These are phyloP conservation scores for Poa annua DNA, from an alignment of 176 grass and related monocot species.

Conservation along the genomic window DNA sequence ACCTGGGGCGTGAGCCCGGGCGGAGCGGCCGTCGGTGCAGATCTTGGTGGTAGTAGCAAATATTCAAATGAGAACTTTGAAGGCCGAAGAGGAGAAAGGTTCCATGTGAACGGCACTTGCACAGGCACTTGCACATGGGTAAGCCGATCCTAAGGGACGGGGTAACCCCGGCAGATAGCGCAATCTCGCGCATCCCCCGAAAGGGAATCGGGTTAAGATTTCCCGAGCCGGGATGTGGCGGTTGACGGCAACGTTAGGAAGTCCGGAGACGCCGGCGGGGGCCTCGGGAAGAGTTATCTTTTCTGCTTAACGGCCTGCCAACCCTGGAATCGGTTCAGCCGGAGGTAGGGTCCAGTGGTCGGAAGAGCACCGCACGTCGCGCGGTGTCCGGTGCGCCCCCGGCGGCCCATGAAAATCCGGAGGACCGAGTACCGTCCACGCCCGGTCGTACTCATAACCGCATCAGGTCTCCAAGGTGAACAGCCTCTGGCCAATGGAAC, in stretches of 20 bases:
- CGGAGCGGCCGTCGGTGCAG: slow-evolving; percentile 59
- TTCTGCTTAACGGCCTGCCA: slow-evolving; percentile 77
- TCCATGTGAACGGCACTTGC: slow-evolving; percentile 80
- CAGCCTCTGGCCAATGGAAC: slow-evolving; percentile 80
- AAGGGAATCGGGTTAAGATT: slow-evolving; percentile 50
- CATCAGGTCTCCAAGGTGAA: slow-evolving; percentile 89
- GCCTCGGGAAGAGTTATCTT: slow-evolving; percentile 69
- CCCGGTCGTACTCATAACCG: slow-evolving; percentile 68
- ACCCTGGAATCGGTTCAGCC: slow-evolving; percentile 73
- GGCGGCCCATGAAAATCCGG: slow-evolving; percentile 60
- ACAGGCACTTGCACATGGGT: slow-evolving; percentile 73
- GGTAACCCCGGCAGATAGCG: slow-evolving; percentile 64
- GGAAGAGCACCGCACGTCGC: slow-evolving; percentile 57
- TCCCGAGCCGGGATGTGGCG: slow-evolving; percentile 42
- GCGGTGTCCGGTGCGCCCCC: slow-evolving; percentile 50
- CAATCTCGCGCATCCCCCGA: slow-evolving; percentile 20
- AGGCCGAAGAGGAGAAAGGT: slow-evolving; percentile 78
- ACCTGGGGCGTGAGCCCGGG: slow-evolving; percentile 57
- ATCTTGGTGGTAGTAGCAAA: slow-evolving; percentile 79
- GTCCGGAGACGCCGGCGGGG: slow-evolving; percentile 63
- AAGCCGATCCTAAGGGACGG: slow-evolving; percentile 65
- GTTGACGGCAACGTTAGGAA: slow-evolving; percentile 63
- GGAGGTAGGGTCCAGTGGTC: slow-evolving; percentile 68
- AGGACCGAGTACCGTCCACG: slow-evolving; percentile 64
- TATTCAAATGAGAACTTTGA: slow-evolving; percentile 88